Conservation (phyloP, 192 early-diverging fungal genomes). For the Linnemannia hyalina region DNA sequence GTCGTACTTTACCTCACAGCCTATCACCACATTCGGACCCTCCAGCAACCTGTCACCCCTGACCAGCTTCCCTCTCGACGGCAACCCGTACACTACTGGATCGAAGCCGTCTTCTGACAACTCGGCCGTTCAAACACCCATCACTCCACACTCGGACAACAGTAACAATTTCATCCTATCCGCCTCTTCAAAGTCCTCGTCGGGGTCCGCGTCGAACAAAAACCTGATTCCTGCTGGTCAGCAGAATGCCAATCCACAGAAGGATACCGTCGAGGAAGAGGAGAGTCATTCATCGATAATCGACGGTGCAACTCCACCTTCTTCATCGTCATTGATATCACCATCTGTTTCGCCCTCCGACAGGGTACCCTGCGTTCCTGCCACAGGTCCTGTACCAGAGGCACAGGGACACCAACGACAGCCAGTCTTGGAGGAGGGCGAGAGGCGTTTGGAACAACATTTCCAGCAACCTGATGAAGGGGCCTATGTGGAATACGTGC, state of each 20-base stretch:
- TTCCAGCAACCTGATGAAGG: not conserved
- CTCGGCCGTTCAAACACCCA: not conserved
- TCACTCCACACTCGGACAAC: not conserved
- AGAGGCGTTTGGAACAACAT: not conserved
- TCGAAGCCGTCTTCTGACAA: not conserved
- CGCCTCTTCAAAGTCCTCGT: not conserved
- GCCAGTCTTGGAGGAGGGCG: not conserved
- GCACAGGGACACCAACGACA: not conserved
- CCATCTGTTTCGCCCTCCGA: not conserved
- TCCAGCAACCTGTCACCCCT: not conserved
- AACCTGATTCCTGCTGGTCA: not conserved
- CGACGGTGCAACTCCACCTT: not conserved
- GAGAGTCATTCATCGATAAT: too few relatives aligned
- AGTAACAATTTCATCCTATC: not conserved
- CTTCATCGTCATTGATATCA: not conserved
- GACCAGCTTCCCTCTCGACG: constrained; percentile 1
- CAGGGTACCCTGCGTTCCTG: not conserved
- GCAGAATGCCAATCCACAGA: not conserved
- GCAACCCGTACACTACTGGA: constrained; percentile 13
- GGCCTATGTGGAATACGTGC: not conserved
- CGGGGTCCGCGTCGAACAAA: not conserved
- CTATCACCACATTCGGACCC: not conserved
- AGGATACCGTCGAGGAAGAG: not conserved
- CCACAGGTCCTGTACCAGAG: not conserved
- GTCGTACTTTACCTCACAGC: constrained; percentile 5